Percentiles rank a stretch among this genome's conserved stretches.
These are phyloP conservation scores for Microstegium vimineum DNA, from an alignment of 176 grass and related monocot species.

Conservation along the genomic window DNA sequence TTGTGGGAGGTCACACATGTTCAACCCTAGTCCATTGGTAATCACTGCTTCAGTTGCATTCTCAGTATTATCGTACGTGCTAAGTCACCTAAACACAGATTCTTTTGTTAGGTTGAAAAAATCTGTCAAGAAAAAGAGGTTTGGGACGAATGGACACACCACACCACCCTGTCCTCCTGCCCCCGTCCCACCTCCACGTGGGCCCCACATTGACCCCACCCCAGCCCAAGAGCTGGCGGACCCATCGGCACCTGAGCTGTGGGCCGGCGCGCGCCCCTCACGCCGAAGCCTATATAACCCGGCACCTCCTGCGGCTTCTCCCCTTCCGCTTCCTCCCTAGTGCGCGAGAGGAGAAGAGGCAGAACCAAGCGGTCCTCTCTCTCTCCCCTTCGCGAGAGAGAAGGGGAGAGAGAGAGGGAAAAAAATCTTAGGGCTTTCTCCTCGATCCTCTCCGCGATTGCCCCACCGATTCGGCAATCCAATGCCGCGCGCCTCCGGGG, in stretches of 20 bases:
- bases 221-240: not conserved
- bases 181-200: not conserved
- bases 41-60: not conserved
- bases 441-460: slow-evolving; percentile 5
- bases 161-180: not conserved
- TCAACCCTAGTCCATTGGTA: not conserved
- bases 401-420: not conserved
- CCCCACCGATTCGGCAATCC: slow-evolving; percentile 28
- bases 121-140: not conserved
- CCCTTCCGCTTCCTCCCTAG: not conserved
- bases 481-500: slow-evolving; percentile 30
- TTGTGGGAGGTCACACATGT: not conserved
- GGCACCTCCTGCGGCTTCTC: not conserved
- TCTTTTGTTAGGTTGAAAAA: not conserved
- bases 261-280: slow-evolving; percentile 2
- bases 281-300: slow-evolving; percentile 42
- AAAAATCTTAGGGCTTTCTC: slow-evolving; percentile 28
- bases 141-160: not conserved
- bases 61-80: too few relatives aligned
- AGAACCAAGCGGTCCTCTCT: not conserved
- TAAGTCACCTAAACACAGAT: not conserved
- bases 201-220: not conserved
- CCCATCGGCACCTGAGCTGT: slow-evolving; percentile 20
- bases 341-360: not conserved
- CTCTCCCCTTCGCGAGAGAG: not conserved